Conservation (phyloP, 2,329 filamentous ascomycete species). For the Paecilomyces fulvus region DNA sequence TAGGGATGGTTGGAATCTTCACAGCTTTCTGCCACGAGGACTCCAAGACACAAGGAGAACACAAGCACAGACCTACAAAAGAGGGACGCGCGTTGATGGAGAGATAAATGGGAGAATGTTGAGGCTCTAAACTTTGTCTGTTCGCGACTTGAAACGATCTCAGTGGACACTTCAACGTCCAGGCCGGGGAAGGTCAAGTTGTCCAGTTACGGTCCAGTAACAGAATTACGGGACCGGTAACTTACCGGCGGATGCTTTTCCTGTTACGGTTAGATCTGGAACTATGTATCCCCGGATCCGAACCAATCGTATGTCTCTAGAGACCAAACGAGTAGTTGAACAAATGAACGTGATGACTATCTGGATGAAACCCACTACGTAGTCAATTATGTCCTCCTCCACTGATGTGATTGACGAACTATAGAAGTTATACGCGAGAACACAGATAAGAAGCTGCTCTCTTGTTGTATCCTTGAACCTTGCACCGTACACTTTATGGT, state of each 20-base stretch:
- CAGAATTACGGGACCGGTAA: not conserved
- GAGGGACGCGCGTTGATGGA: not conserved
- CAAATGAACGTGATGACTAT: too few species aligned
- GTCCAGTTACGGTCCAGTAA: not conserved
- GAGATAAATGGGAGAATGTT: not conserved
- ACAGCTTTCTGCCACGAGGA: not conserved
- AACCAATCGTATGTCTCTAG: too few species aligned
- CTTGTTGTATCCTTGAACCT: too few species aligned
- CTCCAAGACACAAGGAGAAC: not conserved
- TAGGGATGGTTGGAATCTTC: not conserved
- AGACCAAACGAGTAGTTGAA: too few species aligned
- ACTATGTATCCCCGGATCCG: not conserved
- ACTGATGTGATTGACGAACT: too few species aligned
- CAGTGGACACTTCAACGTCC: not conserved
- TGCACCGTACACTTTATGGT: too few species aligned
- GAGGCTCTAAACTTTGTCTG: not conserved
- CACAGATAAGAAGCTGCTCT: too few species aligned
- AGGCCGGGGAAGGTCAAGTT: too few species aligned
- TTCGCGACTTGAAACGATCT: not conserved
- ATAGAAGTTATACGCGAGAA: too few species aligned
- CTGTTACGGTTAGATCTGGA: not conserved
- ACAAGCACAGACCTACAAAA: not conserved
- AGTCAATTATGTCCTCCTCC: too few species aligned
- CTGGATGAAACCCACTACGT: too few species aligned
- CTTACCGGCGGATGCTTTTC: not conserved